Conservation (phyloP, 352 stramenopile species). For the Globisporangium cederbergense region DNA sequence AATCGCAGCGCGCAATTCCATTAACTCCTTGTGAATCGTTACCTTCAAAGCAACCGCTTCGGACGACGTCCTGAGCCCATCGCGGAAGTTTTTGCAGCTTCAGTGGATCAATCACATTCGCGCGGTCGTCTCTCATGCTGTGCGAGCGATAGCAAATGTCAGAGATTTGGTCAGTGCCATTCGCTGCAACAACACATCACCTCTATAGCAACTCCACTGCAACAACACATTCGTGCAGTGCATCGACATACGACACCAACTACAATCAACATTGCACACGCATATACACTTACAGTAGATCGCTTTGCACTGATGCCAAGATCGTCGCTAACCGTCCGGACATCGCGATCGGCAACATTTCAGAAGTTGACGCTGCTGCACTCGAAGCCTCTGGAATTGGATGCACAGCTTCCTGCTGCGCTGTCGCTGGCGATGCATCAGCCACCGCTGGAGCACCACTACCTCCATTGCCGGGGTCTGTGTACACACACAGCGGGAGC, state of each 20-base stretch:
- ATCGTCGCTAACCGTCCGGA: conserved; percentile 37
- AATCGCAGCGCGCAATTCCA: background rate
- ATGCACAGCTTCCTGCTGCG: conserved; percentile 16
- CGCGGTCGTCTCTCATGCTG: conserved; percentile 1
- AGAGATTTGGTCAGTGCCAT: background rate
- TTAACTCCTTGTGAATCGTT: background rate
- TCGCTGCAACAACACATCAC: background rate
- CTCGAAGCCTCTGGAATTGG: conserved; percentile 5
- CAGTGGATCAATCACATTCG: conserved; percentile 25
- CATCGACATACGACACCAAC: background rate
- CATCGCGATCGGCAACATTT: background rate
- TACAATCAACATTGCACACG: background rate
- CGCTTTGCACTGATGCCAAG: conserved; percentile 29
- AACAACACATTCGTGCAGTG: background rate
- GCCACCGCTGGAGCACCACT: conserved; percentile 8
- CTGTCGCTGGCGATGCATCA: conserved; percentile 19
- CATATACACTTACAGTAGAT: conserved; percentile 32
- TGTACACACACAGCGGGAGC: conserved; percentile 47
- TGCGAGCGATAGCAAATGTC: background rate
- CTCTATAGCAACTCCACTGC: background rate
- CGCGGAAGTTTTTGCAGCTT: conserved; percentile 41
- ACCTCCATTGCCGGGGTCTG: conserved; percentile 13
- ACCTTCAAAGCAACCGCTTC: conserved; percentile 53
- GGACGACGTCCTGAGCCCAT: conserved; percentile 54
- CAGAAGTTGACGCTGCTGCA: background rate